A percentile compares a stretch with the other conserved stretches of the same genome.
phyloP scores from a whole-genome alignment of 2,329 filamentous ascomycete species.

The Aciculosporium take region DNA sequence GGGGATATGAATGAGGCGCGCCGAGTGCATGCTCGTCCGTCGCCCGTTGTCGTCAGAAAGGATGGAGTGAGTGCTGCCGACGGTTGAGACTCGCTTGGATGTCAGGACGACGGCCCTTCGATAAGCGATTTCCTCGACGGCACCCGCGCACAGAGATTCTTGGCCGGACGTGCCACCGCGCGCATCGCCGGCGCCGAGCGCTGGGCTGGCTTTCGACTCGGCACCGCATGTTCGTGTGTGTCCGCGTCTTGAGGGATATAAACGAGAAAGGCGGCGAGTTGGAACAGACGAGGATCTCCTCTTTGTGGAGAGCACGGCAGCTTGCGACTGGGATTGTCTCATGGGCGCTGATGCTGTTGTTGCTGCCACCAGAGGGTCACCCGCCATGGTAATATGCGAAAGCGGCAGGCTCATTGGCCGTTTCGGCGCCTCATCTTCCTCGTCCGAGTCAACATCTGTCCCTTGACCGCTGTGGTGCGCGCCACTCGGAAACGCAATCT shows the following conservation, averaged over 20 bases:
- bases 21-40: conserved; percentile 38
- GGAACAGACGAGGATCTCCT: conserved; percentile 38
- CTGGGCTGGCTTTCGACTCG: neutral
- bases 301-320: conserved; percentile 20
- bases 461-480: conserved; percentile 50
- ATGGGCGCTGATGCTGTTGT: conserved; percentile 9
- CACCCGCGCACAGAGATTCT: conserved; percentile 14
- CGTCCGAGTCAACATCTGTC: conserved; percentile 27
- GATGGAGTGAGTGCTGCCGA: conserved; percentile 35
- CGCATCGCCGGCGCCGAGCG: neutral
- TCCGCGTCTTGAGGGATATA: neutral
- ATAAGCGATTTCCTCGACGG: conserved; percentile 32
- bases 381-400: conserved; percentile 10
- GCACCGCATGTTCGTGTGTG: neutral
- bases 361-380: conserved; percentile 14
- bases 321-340: conserved; percentile 20
- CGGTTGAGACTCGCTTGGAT: conserved; percentile 40
- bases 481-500: conserved; percentile 67
- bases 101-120: conserved; percentile 46
- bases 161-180: neutral
- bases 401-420: conserved; percentile 33
- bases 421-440: conserved; percentile 16
- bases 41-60: conserved; percentile 32
- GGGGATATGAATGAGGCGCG: conserved; percentile 43
- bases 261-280: conserved; percentile 15